Evolutionary conservation across 768 basidiomycete species (phyloP), one percentile per base, ranked within the genome.

Genomic region (Phaffia tasmanica): DNA sequence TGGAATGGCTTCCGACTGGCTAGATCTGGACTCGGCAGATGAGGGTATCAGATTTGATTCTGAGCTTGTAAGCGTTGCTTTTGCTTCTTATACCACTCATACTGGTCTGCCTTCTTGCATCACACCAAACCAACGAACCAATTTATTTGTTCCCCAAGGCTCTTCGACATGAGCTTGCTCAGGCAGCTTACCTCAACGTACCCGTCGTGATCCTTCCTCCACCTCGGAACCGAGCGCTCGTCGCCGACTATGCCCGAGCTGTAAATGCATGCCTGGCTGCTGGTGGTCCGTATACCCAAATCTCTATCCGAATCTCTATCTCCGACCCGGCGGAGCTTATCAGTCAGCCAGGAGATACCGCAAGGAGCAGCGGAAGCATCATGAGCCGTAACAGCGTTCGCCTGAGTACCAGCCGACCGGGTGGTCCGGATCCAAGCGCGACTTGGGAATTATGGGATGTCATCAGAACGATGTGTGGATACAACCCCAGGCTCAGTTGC

Each of bases 361-460:
- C 53, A n/a, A 57, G 54, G 19, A 47, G 56, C 9, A 42, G 35
- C 11, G 35, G 35, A 11, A 42, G 35, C 35, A 42, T 42, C 48
- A 57, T 63, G 50, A 51, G 67, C 16, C 30, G 35, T 15, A 58
- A 49, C 29, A 61, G 53, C 23, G 49, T 55, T 18, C 49, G 67
- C 19, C 49, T 69, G 5, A 63, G 62, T 51, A 60, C 63, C 9
- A 59, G 57, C 21, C 56, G 59, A 23, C 42, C 63, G 23, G 75
- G 75, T 9, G 53, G 57, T 23, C 62, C 61, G 11, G 77, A 77
- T 70, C 73, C 72, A 27, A 73, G 72, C 57, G 73, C 75, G 11
- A 89, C 88, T 0, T 99, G 95, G 94, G 95, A 98, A 75, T 94
- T 93, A 84, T 99, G 95, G 95, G 95, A 98, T 75, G 81, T 86